These are phyloP conservation scores for Suhomyces xylopsoci DNA, from an alignment of 805 yeast genomes.

Conservation along the genomic window DNA sequence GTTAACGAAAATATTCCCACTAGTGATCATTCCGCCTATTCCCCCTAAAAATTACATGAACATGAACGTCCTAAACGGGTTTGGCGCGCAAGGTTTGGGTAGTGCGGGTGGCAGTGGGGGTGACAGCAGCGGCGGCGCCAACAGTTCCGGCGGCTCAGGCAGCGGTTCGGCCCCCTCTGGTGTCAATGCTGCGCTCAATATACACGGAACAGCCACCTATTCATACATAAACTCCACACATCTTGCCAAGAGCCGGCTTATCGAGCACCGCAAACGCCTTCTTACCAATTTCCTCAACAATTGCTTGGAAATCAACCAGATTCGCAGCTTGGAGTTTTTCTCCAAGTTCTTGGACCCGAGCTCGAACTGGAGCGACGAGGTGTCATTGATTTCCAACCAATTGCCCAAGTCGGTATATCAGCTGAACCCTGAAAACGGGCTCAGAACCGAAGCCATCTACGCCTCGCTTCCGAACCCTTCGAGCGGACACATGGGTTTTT, in stretches of 20 bases:
- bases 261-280: conserved; percentile 51
- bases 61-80: conserved; percentile 32
- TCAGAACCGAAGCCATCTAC: conserved; percentile 34
- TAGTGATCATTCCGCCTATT: conserved; percentile 85
- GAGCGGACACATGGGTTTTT: conserved; percentile 28
- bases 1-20: conserved; percentile 71
- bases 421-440: conserved; percentile 46
- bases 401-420: conserved; percentile 39
- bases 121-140: not conserved
- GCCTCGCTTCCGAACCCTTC: conserved; percentile 33
- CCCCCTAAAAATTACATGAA: conserved; percentile 54
- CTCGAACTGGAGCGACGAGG: conserved; percentile 76
- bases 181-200: not conserved
- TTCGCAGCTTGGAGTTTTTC: conserved; percentile 61
- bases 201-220: conserved; percentile 2
- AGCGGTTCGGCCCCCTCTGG: not conserved
- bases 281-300: conserved; percentile 74
- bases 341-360: conserved; percentile 82
- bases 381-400: conserved; percentile 32
- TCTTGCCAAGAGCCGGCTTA: conserved; percentile 33
- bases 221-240: conserved; percentile 42
- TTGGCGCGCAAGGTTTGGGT: conserved; percentile 17
- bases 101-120: not conserved
- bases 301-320: conserved; percentile 56
- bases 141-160: not conserved